Conservation (phyloP, 2,329 filamentous ascomycete genomes). For the Epichloe sp. region DNA sequence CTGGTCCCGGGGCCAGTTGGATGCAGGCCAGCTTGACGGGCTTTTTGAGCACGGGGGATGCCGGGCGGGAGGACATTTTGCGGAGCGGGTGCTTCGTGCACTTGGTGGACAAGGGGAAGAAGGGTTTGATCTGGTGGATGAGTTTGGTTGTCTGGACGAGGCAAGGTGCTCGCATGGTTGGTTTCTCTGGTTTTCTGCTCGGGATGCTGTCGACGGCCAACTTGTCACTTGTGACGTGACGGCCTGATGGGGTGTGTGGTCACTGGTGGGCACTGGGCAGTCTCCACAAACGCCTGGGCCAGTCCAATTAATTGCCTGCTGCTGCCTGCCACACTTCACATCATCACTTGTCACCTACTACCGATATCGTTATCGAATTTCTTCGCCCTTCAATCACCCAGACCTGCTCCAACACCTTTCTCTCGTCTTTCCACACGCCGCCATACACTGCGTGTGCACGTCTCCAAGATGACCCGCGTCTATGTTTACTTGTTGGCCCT, state of each 20-base stretch:
- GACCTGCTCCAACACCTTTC: background rate
- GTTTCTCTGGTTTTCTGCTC: background rate
- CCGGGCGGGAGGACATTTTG: conserved; percentile 1
- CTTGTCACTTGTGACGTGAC: no score
- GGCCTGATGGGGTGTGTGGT: no score
- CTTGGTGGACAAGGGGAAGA: background rate
- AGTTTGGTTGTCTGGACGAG: background rate
- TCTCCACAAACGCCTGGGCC: no score
- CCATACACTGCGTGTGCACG: background rate
- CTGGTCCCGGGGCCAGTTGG: conserved; percentile 66
- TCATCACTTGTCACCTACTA: background rate
- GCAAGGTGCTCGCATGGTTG: conserved; percentile 2
- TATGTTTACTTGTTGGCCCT: conserved; percentile 30
- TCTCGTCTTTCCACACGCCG: background rate
- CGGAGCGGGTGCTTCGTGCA: background rate
- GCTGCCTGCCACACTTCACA: background rate
- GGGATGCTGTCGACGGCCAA: background rate
- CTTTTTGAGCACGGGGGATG: conserved; percentile 49
- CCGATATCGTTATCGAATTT: background rate
- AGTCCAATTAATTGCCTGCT: no score
- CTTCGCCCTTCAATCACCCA: background rate
- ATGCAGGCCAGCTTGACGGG: conserved; percentile 69
- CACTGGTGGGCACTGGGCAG: background rate
- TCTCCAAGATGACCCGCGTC: conserved; percentile 27
- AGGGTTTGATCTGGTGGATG: conserved; percentile 6